Base-by-base conservation (phyloP, 2,329 filamentous ascomycete species). In the Fusarium drepaniforme region DNA sequence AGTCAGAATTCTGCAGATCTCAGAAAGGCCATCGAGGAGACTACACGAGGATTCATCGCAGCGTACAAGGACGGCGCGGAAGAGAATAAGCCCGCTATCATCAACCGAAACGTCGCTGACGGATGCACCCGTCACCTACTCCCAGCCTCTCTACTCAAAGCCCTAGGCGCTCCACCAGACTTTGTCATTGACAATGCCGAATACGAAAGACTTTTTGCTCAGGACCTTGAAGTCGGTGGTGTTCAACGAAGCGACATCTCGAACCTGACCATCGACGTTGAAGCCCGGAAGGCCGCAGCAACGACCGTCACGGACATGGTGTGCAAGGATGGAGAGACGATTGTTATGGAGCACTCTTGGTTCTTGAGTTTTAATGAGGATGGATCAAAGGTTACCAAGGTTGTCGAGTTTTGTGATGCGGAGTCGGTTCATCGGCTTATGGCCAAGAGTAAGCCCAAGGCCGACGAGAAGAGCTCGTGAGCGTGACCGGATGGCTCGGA, bases 321-420 rank as follows among this genome's bases (percentile, higher is more conserved):
- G 0, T 60, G 61, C 16, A 67, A 62, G 11, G 49, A 61, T 1
- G 69, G 72, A 0, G 66, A 75, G 11, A 58, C 57, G 0, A 16
- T 70, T 2, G 46, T 15, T 1, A 21, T 73, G 66, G 72, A 75
- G 7, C 68, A 70, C 23, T 53, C 59, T 0, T 75, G 73, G 73
- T 70, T 75, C 12, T 13, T 75, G 5, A 49, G 70, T 11, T 67
- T 75, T 0, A 75, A 61, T 2, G 60, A 70, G 0, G 59, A 75
- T 42, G 73, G 73, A 0, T 46, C 63, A 0, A 67, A 67, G 30
- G 61, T 75, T 3, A 67, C 51, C 5, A 75, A 62, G 25, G 74
- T 73, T 12, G 42, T 75, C 1, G 72, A 75, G 38, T 75, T 75
- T 59, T 70, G 74, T 2, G 72, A 75, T 5, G 56, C 44, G 13